Percentiles rank a stretch among this genome's conserved stretches.
phyloP scores from a whole-genome alignment of 2,329 filamentous ascomycete species.

The Alternaria triticina region DNA sequence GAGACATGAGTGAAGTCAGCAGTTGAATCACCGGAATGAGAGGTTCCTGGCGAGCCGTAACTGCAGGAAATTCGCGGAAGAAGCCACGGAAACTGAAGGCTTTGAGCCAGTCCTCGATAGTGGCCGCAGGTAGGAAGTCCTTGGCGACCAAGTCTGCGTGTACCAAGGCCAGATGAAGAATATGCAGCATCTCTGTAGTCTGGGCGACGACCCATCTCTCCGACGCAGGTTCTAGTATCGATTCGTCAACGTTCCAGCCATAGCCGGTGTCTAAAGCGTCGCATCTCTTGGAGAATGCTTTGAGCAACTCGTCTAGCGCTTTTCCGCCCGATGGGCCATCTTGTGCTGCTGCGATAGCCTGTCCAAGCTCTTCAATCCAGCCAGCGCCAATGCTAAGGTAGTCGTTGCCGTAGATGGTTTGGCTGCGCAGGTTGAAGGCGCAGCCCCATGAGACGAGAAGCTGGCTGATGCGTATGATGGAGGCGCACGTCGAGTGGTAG shows the following conservation, averaged over 20 bases:
- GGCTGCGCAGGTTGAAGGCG: slow-evolving; percentile 34
- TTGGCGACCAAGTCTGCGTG: slow-evolving; percentile 63
- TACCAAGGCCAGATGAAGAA: slow-evolving; percentile 75
- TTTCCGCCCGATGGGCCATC: slow-evolving; percentile 35
- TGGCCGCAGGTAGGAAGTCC: slow-evolving; percentile 39
- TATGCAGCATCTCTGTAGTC: slow-evolving; percentile 74
- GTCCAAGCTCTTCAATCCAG: slow-evolving; percentile 44
- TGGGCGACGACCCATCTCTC: slow-evolving; percentile 68
- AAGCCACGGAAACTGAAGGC: slow-evolving; percentile 56
- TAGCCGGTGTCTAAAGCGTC: slow-evolving; percentile 51
- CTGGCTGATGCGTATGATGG: slow-evolving; percentile 50
- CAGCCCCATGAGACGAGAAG: slow-evolving; percentile 44
- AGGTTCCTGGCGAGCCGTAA: slow-evolving; percentile 43
- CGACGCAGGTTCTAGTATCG: slow-evolving; percentile 62
- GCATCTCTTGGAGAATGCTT: slow-evolving; percentile 57
- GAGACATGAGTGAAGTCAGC: slow-evolving; percentile 71
- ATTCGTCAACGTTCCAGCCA: slow-evolving; percentile 56
- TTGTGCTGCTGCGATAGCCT: slow-evolving; percentile 35
- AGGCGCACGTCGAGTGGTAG: slow-evolving; percentile 74
- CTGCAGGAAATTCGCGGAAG: slow-evolving; percentile 66
- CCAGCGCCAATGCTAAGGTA: slow-evolving; percentile 39
- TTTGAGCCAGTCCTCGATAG: slow-evolving; percentile 44
- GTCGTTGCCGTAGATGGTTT: slow-evolving; percentile 33
- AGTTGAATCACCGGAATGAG: slow-evolving; percentile 71
- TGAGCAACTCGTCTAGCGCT: slow-evolving; percentile 52